Base-by-base conservation (phyloP, 1,284 basidiomycete species). In the Irpex sp. region DNA sequence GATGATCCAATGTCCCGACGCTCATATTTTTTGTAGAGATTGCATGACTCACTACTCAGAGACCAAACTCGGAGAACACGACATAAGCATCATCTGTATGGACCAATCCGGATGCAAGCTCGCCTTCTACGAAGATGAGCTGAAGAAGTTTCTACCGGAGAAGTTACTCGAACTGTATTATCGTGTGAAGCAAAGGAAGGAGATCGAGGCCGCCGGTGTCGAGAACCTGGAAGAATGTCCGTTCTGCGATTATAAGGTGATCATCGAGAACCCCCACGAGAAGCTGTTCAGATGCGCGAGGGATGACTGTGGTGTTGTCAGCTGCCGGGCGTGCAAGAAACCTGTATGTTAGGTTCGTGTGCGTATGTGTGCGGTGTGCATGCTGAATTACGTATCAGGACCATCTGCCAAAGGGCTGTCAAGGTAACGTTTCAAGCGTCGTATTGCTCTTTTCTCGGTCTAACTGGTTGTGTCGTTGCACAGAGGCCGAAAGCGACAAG, bases 361-460 rank as follows among this genome's bases (percentile, higher is more conserved):
- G n/a, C 1, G 24, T 67, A 43, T 1, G 59, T 65, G 38, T 67
- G 65, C n/a, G 73, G 62, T 58, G 6, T 43, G 38, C n/a, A 58
- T 54, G 72, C 5, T 60, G 22, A 56, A 44, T 18, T 45, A 4
- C 56, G 32, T 38, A 38, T 9, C 60, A 94, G 92, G 94, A 96
- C 78, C 96, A 97, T 83, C 80, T 96, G n/a, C 96, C 96, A 2
- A 96, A 91, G 82, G 92, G 85, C n/a, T 97, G 96, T 78, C 88
- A 94, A 85, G 94, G 94, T 92, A 72, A 56, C 78, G 74, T 3
- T 20, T n/a, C 2, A 1, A 38, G 32, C 1, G 20, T 44, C 15
- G 59, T n/a, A n/a, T n/a, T n/a, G n/a, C n/a, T n/a, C 49, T 20
- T 18, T 54, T 6, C 43, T 42, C 70, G 10, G 4, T 65, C 7